Evolutionary conservation across 1,139 yeast species (phyloP), one percentile per base, ranked within the genome.

Genomic region (Eremothecium gossypii): DNA sequence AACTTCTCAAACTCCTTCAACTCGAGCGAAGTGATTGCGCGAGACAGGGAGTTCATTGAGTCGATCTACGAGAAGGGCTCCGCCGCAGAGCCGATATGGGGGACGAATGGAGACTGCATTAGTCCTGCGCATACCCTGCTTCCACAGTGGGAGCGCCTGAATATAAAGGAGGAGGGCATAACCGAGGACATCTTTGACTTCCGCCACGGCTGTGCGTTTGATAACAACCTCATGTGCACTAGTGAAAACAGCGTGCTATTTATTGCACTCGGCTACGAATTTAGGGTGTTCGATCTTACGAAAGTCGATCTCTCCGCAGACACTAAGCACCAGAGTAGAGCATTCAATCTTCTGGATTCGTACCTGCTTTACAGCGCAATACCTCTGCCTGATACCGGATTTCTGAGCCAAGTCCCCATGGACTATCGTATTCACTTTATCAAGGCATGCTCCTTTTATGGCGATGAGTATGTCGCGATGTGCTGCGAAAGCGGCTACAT

Each of bases 71-170:
- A 23, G 10, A 3, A 10, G 9, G 37, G 29, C 20, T 20, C 37
- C 8, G 10, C 9, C 3, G 29, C 29, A 20, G 59, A 54, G 40
- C 59, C 59, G 2, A 50, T 50, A 5, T 52, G 54, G 56, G 37
- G 37, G 11, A 23, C 27, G 9, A 49, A 51, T 2, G 44, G 45
- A 12, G 38, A 39, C 13, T 39, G 43, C 9, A 41, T 45, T n/a
- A 43, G 48, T 29, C 60, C 58, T 2, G 58, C 56, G 2, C 45
- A 43, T 12, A 30, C 45, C 20, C 38, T 55, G 4, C 39, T 55
- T 13, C 56, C 58, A 1, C 32, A 36, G 27, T 36, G 48, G 27
- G 51, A 52, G 26, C 45, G 45, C 27, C 39, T 55, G 14, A 33
- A 44, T 7, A 45, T 53, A 7, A 49, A 53, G 27, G 41, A 40